Evolutionary conservation across 805 yeast genomes (phyloP), one percentile per base, ranked within the genome.

Genomic region (Metschnikowia cerradonensis): DNA sequence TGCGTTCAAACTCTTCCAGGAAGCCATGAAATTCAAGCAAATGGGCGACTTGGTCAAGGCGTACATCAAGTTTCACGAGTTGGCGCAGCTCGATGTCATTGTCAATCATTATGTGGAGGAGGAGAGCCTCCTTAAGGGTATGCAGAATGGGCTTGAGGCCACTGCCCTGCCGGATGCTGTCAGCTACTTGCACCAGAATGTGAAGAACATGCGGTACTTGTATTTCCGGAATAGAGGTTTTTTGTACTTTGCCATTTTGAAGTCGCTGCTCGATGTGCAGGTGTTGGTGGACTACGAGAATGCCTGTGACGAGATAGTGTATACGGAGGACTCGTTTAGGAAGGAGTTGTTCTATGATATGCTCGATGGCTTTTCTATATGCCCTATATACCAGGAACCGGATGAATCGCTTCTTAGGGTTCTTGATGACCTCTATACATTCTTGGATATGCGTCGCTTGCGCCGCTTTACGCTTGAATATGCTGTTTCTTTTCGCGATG

Each of bases 221-320:
- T 85, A 86, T 1, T 82, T 83, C 62, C 78, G 97, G 56, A 94
- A 92, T 62, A 71, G 96, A 51, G 97, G 96, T 0, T 76, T 89
- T 58, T 75, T 89, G 32, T 78, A 82, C 53, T 76, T 87, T 26
- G 71, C 76, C 31, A 64, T 72, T 5, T 55, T 73, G 55, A 67
- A 56, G 43, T 39, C 49, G 5, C 59, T 58, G 26, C 26, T 41
- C 13, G 51, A 50, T 4, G 32, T 45, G 4, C 23, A 35, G 3
- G 23, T 3, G 2, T 44, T 44, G 33, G 40, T 44, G 8, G 40
- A 35, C 10, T 19, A 53, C 26, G 32, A 50, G 4, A 51, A 53
- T 31, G 60, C 59, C 19, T 35, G 33, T 8, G 45, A 34, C 2
- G 43, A 44, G 2, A 55, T 53, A 14, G 13, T 22, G 3, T 6